Conservation (phyloP, 208 protist species). For the Acanthamoeba royreba region DNA sequence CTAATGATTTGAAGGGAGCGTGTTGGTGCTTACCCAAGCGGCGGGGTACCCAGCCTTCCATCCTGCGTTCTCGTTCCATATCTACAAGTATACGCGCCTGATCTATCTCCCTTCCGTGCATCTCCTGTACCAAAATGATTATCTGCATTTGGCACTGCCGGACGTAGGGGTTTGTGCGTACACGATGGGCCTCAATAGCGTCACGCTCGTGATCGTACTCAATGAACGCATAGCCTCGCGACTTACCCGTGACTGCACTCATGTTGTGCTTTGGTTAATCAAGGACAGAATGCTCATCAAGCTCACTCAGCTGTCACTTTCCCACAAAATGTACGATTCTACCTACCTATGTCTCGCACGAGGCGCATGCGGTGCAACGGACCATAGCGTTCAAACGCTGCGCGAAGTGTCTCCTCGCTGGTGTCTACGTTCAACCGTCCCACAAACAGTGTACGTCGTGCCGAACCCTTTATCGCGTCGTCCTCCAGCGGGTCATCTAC, state of each 20-base stretch:
- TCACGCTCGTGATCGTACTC: conserved; percentile 48
- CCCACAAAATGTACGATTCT: background rate
- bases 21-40: too few species aligned
- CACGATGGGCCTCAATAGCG: background rate
- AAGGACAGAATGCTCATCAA: background rate
- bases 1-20: background rate
- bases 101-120: conserved; percentile 25
- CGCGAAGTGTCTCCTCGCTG: conserved; percentile 19
- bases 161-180: background rate
- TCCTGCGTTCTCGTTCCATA: conserved; percentile 35
- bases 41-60: conserved; percentile 54
- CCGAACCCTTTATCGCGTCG: background rate
- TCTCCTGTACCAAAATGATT: background rate
- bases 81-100: conserved; percentile 40
- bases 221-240: conserved; percentile 57
- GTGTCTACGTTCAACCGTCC: conserved; percentile 36
- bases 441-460: conserved; percentile 50
- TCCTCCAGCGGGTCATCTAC: conserved; percentile 44
- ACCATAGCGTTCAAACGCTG: conserved; percentile 32
- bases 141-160: background rate
- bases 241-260: conserved; percentile 58
- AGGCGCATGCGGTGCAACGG: background rate
- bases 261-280: background rate
- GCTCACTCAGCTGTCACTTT: too few species aligned
- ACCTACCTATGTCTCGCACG: conserved; percentile 54